Evolutionary conservation across 2,329 filamentous ascomycete species (phyloP).

Genomic region (Graphiopsis chlorocephala): DNA sequence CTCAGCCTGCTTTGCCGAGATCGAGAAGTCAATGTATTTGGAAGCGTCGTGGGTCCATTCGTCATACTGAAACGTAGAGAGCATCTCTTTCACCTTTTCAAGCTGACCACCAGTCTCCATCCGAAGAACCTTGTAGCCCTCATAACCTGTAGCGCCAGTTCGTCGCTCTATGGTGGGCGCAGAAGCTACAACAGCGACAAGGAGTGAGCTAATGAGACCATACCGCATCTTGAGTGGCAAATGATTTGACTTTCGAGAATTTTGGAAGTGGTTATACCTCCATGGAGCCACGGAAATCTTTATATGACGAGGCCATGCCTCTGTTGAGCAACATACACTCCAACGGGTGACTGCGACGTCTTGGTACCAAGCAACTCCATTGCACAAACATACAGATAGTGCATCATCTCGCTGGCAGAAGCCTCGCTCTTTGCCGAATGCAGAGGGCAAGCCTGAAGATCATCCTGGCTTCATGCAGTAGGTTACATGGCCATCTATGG

Average conservation of each 20-base stretch:
- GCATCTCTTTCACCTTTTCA: constrained; percentile 29
- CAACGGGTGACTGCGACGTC: not conserved
- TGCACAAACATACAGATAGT: too few species aligned
- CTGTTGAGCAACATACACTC: not conserved
- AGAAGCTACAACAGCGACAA: not conserved
- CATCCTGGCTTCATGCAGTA: not conserved
- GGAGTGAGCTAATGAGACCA: not conserved
- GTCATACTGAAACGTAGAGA: constrained; percentile 36
- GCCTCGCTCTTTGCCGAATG: not conserved
- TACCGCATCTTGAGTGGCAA: not conserved
- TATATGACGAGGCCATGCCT: not conserved
- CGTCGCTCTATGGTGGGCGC: not conserved
- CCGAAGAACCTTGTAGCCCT: constrained; percentile 39
- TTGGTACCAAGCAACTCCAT: not conserved
- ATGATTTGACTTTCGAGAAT: not conserved
- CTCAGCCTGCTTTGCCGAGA: constrained; percentile 10
- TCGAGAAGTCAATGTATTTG: constrained; percentile 25
- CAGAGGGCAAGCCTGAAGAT: not conserved
- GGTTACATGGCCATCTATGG: not conserved
- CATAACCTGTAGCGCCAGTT: constrained; percentile 28
- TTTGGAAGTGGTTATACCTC: not conserved
- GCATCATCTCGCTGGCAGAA: not conserved
- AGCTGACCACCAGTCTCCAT: constrained; percentile 10
- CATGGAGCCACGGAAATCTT: not conserved
- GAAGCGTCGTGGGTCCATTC: constrained; percentile 28